Evolutionary conservation across 768 basidiomycete genomes (phyloP).

Genomic region (Tulasnella calospora): DNA sequence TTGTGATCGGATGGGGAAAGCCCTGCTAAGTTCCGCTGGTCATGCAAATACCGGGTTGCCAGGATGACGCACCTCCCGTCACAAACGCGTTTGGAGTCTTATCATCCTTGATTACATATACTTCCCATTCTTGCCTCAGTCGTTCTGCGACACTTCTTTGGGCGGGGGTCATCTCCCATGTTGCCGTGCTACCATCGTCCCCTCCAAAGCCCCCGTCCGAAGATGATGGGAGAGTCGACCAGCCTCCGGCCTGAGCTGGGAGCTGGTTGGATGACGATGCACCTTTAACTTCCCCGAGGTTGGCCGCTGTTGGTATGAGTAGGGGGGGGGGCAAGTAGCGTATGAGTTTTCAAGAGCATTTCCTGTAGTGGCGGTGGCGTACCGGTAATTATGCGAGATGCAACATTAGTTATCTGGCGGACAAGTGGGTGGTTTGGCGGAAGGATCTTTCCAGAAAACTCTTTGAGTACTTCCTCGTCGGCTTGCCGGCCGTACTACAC

Average conservation of each 20-base stretch:
- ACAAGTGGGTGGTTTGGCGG: constrained; percentile 63
- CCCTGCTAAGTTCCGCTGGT: background rate
- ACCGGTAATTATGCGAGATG: constrained; percentile 55
- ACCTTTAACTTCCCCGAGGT: constrained; percentile 58
- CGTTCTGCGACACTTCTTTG: background rate
- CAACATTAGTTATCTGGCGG: constrained; percentile 63
- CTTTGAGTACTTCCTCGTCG: constrained; percentile 44
- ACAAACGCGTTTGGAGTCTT: constrained; percentile 74
- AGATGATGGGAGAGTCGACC: background rate
- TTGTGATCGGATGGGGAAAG: background rate
- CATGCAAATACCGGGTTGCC: background rate
- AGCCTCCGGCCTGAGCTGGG: background rate
- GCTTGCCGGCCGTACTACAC: constrained; percentile 44
- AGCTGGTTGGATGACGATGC: constrained; percentile 17
- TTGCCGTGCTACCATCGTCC: background rate
- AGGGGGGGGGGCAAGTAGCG: background rate
- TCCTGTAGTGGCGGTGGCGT: background rate
- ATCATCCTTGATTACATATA: constrained; percentile 71
- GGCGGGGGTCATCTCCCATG: constrained; percentile 4
- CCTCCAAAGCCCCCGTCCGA: background rate
- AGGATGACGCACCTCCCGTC: constrained; percentile 49
- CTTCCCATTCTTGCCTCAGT: constrained; percentile 49
- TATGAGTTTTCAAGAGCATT: background rate
- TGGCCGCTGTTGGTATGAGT: constrained; percentile 42
- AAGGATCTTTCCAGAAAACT: constrained; percentile 55